Base-by-base conservation (phyloP, 1,139 yeast species). In the Eremothecium gossypii region DNA sequence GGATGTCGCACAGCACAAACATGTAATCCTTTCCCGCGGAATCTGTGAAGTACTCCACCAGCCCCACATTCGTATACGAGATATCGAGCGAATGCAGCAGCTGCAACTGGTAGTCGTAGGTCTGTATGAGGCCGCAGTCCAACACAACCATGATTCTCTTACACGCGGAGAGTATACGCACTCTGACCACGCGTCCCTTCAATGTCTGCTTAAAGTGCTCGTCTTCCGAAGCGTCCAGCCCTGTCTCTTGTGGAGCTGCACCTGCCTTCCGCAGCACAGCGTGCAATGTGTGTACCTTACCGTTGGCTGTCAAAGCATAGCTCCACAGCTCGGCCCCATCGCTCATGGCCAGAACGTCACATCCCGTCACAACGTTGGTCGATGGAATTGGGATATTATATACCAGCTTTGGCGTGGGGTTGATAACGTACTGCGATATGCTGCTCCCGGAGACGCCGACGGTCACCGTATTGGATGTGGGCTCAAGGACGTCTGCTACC, bases 391-490 rank as follows among this genome's bases (percentile, higher is more conserved):
- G 53, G 20, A 53, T 45, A 43, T 57, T 58, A 33, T 52, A 54
- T 35, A 77, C 66, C 52, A 84, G 66, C 55, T 77, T 82, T 10
- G 95, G 95, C 9, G 93, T 77, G 30, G 96, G 96, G 52, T 76
- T 77, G 41, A 84, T 71, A 29, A 83, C 68, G 57, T 80, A 83
- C 44, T 80, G 76, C 13, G 85, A 77, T 41, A 87, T 70, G 43
- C 83, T 77, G 36, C 93, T 82, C 45, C 84, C 86, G 23, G 93
- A 80, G 30, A 85, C 73, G 37, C 87, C 94, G 33, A 85, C 63
- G 54, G 79, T 60, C 1, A 67, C 49, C 30, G 51, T 60, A 34
- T 66, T 62, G 5, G 61, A 48, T 23, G 49, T 49, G n/a, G 55
- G 52, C 17, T 48, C 45, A 27, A 60, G 47, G 40, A 47, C 43